Base-by-base conservation (phyloP, 2,329 filamentous ascomycete species). In the Aspergillus brasiliensis region DNA sequence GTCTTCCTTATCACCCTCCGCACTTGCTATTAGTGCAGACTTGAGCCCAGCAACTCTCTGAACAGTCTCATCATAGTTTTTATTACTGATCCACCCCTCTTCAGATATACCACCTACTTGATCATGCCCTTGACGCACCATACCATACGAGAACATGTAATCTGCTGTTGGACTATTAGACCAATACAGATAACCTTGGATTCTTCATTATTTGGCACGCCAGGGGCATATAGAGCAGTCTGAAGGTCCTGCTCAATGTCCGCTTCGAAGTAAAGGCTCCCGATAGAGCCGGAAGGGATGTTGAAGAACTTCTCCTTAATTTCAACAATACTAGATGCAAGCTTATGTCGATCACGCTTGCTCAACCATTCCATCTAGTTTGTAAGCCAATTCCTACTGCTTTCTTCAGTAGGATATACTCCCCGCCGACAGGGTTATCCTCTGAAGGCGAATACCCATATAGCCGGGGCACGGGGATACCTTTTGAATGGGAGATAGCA, bases 81-180 rank as follows among this genome's bases (percentile, higher is more conserved):
- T 58, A 58, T 57, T 64, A n/a, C 56, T 53, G 17, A 64, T 27
- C 46, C 8, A 38, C 8, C 31, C 37, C 21, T 44, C 34, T 6
- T 31, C 17, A 6, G 4, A 19, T 1, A 51, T 8, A n/a, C 48
- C 21, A 34, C 47, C 23, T 0, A 34, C 5, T 19, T 51, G n/a
- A 34, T 51, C 47, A 8, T 11, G 19, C 37, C 34, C 38, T 1
- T 27, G 11, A n/a, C 17, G 2, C 2, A 25, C 10, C n/a, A 52
- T 57, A 1, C 67, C 65, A 57, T 67, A 60, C 63, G 62, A 72
- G 51, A 72, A 72, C 67, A 67, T 71, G 44, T 69, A 68, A 56
- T 70, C 69, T 0, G 62, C 62, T 15, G 56, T 66, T 13, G 66
- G 67, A 5, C 62, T 15, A 54, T 66, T 13, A 65, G 67, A 5